Base-by-base conservation (phyloP, 352 stramenopile species). In the Phytophthora hybrid region DNA sequence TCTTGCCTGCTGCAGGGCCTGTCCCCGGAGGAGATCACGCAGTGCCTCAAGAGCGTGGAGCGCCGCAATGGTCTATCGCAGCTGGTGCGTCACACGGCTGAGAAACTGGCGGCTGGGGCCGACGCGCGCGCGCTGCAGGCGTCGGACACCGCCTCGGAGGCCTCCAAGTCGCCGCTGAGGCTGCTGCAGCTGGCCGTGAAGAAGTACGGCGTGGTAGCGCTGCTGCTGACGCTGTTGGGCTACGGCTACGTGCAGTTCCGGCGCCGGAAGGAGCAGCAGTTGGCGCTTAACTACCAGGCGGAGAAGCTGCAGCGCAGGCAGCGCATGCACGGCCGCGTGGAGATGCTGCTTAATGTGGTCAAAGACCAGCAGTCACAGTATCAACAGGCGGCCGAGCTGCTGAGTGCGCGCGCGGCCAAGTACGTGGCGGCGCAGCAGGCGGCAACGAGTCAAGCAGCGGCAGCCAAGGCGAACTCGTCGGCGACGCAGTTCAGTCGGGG, bases 21-120 rank as follows among this genome's bases (percentile, higher is more conserved):
- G n/a, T 84, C 84, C 2, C 80, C 87, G 2, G 82, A 87, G 49
- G 73, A 93, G 61, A 92, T 93, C 57, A 92, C 83, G 5, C 64
- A 79, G 39, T 91, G 82, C 59, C 70, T 93, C 16, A 87, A 84
- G 67, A 83, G 69, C 47, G 65, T 92, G 37, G 74, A 92, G 73
- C 75, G 63, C 9, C 81, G 80, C 49, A 87, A 93, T 63, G 84
- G 86, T 0, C 84, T 92, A 18, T 78, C 83, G 14, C 74, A 81
- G 44, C 62, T 93, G 4, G 51, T 55, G 6, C 46, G 57, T 10
- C 66, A 58, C 16, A 59, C 71, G 2, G 69, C 59, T 2, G 14
- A 72, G n/a, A 7, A 63, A 21, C 23, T 78, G 19, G 29, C 41
- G 8, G 47, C 23, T 1, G 49, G 16, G 37, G 21, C 21, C 6